Conservation (phyloP, 371 early-diverging fungal genomes). For the Mortierella polycephala region DNA sequence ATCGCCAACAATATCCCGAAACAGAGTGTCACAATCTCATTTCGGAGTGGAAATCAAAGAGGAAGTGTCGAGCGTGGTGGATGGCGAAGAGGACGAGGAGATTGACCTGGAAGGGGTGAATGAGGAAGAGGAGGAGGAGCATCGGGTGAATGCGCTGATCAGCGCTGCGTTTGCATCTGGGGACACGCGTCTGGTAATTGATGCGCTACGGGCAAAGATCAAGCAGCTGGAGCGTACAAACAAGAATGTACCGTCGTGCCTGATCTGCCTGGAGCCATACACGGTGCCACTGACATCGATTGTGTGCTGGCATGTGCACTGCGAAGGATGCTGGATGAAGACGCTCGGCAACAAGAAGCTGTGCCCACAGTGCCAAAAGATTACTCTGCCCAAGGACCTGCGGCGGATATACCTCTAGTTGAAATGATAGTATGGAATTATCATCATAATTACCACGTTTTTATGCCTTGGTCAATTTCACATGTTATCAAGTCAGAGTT, state of each 20-base stretch:
- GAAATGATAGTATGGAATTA: neutral
- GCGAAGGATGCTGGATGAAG: constrained; percentile 90
- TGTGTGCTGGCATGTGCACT: constrained; percentile 95
- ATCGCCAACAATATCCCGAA: constrained; percentile 2
- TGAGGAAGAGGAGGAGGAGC: constrained; percentile 23
- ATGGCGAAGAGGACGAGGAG: constrained; percentile 61
- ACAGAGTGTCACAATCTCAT: neutral
- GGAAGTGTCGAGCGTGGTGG: constrained; percentile 19
- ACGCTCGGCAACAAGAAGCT: constrained; percentile 88
- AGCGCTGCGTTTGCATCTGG: constrained; percentile 49
- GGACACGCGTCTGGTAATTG: constrained; percentile 75
- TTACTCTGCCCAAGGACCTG: constrained; percentile 86
- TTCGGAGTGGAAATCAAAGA: neutral
- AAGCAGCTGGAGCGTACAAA: constrained; percentile 70
- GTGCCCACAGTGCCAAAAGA: constrained; percentile 92
- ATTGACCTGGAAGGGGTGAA: constrained; percentile 54
- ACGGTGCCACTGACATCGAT: constrained; percentile 79
- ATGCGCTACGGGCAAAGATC: constrained; percentile 79
- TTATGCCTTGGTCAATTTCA: neutral
- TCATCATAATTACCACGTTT: neutral
- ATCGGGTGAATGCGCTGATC: constrained; percentile 27
- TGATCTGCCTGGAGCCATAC: constrained; percentile 87
- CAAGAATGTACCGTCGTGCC: constrained; percentile 71
- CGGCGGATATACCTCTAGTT: constrained; percentile 82
- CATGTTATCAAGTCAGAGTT: no score